Conservation (phyloP, 2,329 filamentous ascomycete species). For the Juglanconis juglandina region DNA sequence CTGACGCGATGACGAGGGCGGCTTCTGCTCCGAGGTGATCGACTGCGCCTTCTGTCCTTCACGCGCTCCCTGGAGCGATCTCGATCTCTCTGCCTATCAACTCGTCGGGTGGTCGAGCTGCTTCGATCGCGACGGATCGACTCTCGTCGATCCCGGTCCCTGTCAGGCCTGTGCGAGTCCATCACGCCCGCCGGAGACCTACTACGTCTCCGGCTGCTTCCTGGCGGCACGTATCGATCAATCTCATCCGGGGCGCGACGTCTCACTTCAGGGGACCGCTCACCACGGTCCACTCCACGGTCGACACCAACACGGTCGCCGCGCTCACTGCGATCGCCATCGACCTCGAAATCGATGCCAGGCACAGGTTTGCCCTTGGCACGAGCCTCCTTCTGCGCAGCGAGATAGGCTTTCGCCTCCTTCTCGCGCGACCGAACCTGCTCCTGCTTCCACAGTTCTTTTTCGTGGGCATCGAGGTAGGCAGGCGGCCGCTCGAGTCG, state of each 20-base stretch:
- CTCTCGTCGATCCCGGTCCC: constrained; percentile 25
- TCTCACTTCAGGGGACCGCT: constrained; percentile 38
- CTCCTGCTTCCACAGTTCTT: constrained; percentile 57
- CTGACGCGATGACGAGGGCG: constrained; percentile 29
- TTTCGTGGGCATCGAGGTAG: constrained; percentile 43
- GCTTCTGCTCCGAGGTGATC: constrained; percentile 27
- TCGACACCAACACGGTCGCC: constrained; percentile 32
- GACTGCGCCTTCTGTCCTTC: constrained; percentile 20
- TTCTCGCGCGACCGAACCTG: constrained; percentile 61
- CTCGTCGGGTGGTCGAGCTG: background rate
- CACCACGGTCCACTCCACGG: constrained; percentile 16
- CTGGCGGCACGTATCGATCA: constrained; percentile 45
- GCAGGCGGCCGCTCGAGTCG: constrained; percentile 25
- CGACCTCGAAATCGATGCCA: constrained; percentile 52
- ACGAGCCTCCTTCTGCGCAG: constrained; percentile 58
- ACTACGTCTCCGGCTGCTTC: constrained; percentile 34
- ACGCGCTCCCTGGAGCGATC: constrained; percentile 13
- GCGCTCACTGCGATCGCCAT: constrained; percentile 33
- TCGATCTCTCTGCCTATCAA: constrained; percentile 12
- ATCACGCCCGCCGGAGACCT: constrained; percentile 19
- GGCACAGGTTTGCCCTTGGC: constrained; percentile 57
- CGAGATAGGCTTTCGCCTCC: constrained; percentile 62
- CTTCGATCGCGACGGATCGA: constrained; percentile 15
- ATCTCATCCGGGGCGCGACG: constrained; percentile 38
- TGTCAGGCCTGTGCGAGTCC: constrained; percentile 19